These are phyloP conservation scores for Saksenaea oblongispora DNA, from an alignment of 371 early-diverging fungal genomes.

Conservation along the genomic window DNA sequence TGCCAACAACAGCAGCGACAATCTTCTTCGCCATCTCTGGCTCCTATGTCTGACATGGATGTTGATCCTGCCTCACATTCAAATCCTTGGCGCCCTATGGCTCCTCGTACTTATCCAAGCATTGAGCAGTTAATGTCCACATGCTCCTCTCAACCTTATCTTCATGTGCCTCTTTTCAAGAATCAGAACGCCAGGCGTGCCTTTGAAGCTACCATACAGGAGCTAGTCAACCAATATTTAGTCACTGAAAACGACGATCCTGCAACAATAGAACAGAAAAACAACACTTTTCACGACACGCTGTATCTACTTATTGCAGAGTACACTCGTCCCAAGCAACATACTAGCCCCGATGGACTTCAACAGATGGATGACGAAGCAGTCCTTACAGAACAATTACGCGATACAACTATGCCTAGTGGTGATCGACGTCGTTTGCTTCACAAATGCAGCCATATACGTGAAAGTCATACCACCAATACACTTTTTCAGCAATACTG, in stretches of 20 bases:
- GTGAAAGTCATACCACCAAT: not conserved
- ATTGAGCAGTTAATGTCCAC: not conserved
- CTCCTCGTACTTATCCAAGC: not conserved
- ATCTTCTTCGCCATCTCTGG: not conserved
- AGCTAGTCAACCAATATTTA: not conserved
- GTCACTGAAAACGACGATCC: not conserved
- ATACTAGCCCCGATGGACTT: not conserved
- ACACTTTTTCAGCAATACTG: constrained; percentile 8
- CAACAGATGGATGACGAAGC: constrained; percentile 1
- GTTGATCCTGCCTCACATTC: not conserved
- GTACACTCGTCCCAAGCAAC: not conserved
- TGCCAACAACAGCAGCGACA: not conserved
- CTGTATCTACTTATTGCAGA: constrained; percentile 1
- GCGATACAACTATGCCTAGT: not conserved
- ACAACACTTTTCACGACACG: constrained; percentile 3
- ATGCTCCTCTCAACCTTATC: not conserved
- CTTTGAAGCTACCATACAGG: not conserved
- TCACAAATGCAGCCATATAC: constrained; percentile 1
- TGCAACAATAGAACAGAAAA: not conserved
- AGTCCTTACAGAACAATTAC: not conserved
- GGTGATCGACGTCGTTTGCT: not conserved
- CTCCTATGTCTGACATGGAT: not conserved
- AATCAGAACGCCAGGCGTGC: not conserved
- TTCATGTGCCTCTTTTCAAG: not conserved
- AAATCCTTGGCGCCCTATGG: not conserved